Conservation (phyloP, 2,329 filamentous ascomycete genomes). For the Neocatenulostroma microsporum region DNA sequence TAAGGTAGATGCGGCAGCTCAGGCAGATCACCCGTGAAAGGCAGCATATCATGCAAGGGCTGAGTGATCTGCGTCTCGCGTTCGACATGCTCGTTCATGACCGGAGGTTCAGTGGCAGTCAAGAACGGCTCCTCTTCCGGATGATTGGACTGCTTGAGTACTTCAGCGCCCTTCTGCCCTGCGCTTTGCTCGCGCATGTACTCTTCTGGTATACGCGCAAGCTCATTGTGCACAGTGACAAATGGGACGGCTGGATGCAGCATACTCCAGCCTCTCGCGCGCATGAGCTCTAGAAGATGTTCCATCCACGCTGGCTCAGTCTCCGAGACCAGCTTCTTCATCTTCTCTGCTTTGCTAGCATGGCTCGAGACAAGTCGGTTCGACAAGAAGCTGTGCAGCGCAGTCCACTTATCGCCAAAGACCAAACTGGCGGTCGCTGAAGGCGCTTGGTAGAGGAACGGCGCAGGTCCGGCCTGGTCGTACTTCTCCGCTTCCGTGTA, state of each 20-base stretch:
- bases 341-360: slow-evolving; percentile 18
- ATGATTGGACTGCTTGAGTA: slow-evolving; percentile 3
- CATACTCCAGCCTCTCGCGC: slow-evolving; percentile 67
- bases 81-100: slow-evolving; percentile 31
- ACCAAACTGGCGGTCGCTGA: slow-evolving; percentile 75
- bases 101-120: slow-evolving; percentile 19
- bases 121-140: slow-evolving; percentile 31
- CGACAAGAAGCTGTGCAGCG: slow-evolving; percentile 73
- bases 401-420: slow-evolving; percentile 77
- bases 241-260: slow-evolving; percentile 64
- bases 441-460: slow-evolving; percentile 80
- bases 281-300: slow-evolving; percentile 66
- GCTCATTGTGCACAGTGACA: slow-evolving; percentile 68
- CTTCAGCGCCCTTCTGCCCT: slow-evolving; percentile 6
- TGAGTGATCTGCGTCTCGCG: slow-evolving; percentile 43
- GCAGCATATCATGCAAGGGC: slow-evolving; percentile 40
- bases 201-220: slow-evolving; percentile 66
- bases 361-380: slow-evolving; percentile 44
- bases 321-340: slow-evolving; percentile 55
- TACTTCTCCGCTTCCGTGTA: slow-evolving; percentile 16
- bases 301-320: slow-evolving; percentile 70
- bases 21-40: slow-evolving; percentile 42
- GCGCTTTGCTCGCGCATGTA: slow-evolving; percentile 21
- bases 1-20: slow-evolving; percentile 48
- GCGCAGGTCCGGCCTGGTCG: slow-evolving; percentile 34